phyloP scores from a whole-genome alignment of 805 yeast species.

The Metschnikowia kunwiensis region DNA sequence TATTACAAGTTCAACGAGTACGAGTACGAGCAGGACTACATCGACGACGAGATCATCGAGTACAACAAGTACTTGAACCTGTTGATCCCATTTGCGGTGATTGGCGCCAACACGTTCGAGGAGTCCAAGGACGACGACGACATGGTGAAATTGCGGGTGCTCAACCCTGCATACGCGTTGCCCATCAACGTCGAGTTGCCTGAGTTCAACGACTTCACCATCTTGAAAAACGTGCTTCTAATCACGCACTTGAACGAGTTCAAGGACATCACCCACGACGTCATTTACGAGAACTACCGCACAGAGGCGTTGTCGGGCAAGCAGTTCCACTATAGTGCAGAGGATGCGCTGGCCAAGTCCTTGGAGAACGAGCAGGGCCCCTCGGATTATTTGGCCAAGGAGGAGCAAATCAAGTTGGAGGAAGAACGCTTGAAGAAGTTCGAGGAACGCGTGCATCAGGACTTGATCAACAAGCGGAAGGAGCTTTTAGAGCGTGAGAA shows the following conservation, averaged over 20 bases:
- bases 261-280: conserved; percentile 85
- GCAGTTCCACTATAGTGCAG: conserved; percentile 38
- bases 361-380: conserved; percentile 14
- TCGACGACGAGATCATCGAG: conserved; percentile 62
- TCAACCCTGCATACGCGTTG: conserved; percentile 47
- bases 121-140: conserved; percentile 37
- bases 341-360: conserved; percentile 13
- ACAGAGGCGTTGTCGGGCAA: conserved; percentile 78
- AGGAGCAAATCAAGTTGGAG: conserved; percentile 84
- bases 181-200: conserved; percentile 66
- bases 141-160: conserved; percentile 51
- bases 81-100: conserved; percentile 62
- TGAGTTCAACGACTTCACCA: conserved; percentile 73
- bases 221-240: conserved; percentile 73
- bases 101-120: conserved; percentile 65
- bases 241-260: conserved; percentile 84
- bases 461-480: conserved; percentile 71
- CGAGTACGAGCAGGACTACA: conserved; percentile 48
- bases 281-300: conserved; percentile 84
- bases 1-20: conserved; percentile 68
- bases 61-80: conserved; percentile 64
- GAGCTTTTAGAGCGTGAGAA: conserved; percentile 82
- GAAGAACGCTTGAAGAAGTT: conserved; percentile 84
- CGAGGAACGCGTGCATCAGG: conserved; percentile 88
- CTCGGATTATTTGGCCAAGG: conserved; percentile 55